Conservation (phyloP, 139 green algal genomes). For the Chlamydomonas urium region DNA sequence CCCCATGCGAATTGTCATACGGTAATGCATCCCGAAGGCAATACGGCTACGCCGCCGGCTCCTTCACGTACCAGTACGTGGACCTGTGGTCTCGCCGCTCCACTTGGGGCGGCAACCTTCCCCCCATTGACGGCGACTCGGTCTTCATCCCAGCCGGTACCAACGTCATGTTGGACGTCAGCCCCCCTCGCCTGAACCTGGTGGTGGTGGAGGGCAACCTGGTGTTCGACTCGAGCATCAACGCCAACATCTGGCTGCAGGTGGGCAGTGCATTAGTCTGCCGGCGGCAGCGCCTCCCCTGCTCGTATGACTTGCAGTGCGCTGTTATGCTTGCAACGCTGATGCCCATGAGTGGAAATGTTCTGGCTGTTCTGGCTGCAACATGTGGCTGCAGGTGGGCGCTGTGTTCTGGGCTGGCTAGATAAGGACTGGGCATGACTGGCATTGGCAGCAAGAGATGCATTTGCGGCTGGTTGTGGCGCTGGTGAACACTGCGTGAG, state of each 20-base stretch:
- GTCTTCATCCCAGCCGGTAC: constrained; percentile 40
- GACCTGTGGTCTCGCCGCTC: constrained; percentile 55
- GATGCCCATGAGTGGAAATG: no score
- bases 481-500: no score
- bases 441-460: no score
- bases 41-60: not conserved
- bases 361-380: no score
- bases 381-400: no score
- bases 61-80: constrained; percentile 35
- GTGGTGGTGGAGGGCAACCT: constrained; percentile 56
- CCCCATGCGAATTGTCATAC: not conserved
- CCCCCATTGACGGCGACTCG: constrained; percentile 41
- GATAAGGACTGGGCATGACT: no score
- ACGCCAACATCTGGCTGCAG: constrained; percentile 9
- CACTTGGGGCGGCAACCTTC: constrained; percentile 56
- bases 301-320: no score
- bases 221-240: constrained; percentile 40
- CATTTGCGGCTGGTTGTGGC: no score
- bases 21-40: not conserved
- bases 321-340: no score
- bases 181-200: constrained; percentile 38
- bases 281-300: no score
- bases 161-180: constrained; percentile 59
- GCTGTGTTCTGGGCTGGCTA: no score
- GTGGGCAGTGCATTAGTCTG: no score